Base-by-base conservation (phyloP, 2,329 filamentous ascomycete species). In the Myriangium duriaei region DNA sequence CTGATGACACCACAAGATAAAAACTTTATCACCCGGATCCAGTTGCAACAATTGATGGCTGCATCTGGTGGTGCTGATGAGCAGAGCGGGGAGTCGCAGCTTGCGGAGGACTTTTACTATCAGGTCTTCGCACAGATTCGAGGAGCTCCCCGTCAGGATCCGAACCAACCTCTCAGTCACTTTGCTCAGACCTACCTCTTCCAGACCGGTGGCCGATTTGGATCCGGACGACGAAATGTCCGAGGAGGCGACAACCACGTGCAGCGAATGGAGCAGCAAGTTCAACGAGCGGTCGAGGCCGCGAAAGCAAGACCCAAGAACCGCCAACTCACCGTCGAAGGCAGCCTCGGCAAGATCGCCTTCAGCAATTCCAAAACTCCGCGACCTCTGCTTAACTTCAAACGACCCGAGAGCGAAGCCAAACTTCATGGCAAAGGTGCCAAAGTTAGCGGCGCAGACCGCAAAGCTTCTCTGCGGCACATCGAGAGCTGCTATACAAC, bases 1-100 rank as follows among this genome's bases (percentile, higher is more conserved):
- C 64, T 98, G 44, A 98, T 98, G 91, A 98, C 91, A 3, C 91
- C 91, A 0, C 88, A 96, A 55, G 91, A 98, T 62, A 98, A 98
- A 69, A 98, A 95, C 57, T 98, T 96, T 61, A 94, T 98, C 48
- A 96, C 91, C 4, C 79, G 91, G 12, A 98, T 98, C 47, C 91
- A 98, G 58, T 71, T 98, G 37, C 91, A 98, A 62, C 91, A 98
- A 57, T 72, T 98, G 24, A 84, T 98, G 38, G 79, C 88, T 9
- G 87, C 91, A 6, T 93, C 86, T 15, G 88, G 88, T 7, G 91
- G 86, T 51, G 73, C 86, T 3, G 79, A 79, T 37, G 86, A 93
- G 45, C 72, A 79, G 32, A 81, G 80, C 32, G 75, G 77, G 0
- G 87, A 96, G 54, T 76, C 84, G 24, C 77, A 82, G 5, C 69